A percentile compares a stretch with the other conserved stretches of the same genome.
These are phyloP conservation scores for Dioszegia aurantiaca DNA, from an alignment of 768 basidiomycete species.

Conservation along the genomic window DNA sequence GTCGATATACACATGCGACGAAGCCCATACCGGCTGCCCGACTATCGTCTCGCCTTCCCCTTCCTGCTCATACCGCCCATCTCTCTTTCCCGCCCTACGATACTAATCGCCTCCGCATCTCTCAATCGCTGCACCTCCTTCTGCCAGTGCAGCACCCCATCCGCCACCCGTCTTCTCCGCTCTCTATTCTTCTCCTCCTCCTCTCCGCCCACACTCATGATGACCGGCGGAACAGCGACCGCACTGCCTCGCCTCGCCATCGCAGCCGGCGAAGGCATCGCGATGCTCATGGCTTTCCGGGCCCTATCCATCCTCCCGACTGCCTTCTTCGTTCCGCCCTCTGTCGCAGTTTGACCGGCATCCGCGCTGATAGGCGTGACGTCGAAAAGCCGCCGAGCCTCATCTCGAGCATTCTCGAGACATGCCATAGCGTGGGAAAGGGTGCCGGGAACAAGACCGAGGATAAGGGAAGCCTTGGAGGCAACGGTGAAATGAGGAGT, in stretches of 20 bases:
- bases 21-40: too few species aligned
- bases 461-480: conserved; percentile 36
- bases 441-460: conserved; percentile 42
- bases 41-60: conserved; percentile 2
- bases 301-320: conserved; percentile 17
- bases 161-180: conserved; percentile 38
- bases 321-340: conserved; percentile 2
- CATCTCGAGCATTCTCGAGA: conserved; percentile 43
- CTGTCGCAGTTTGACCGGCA: neutral
- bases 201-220: conserved; percentile 29
- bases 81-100: neutral
- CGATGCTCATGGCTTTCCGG: conserved; percentile 18
- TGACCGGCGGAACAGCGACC: conserved; percentile 19
- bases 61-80: neutral
- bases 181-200: conserved; percentile 45
- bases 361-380: neutral
- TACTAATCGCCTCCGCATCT: conserved; percentile 15
- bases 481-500: conserved; percentile 26
- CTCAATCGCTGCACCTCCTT: conserved; percentile 39
- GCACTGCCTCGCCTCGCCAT: neutral
- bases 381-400: conserved; percentile 23
- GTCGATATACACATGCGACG: too few species aligned
- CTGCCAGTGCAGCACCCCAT: conserved; percentile 47
- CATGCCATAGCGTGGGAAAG: conserved; percentile 37
- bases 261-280: neutral